Percentiles rank a stretch among this genome's conserved stretches.
phyloP scores from a whole-genome alignment of 169 alveolate species.

The Theileria parva region DNA sequence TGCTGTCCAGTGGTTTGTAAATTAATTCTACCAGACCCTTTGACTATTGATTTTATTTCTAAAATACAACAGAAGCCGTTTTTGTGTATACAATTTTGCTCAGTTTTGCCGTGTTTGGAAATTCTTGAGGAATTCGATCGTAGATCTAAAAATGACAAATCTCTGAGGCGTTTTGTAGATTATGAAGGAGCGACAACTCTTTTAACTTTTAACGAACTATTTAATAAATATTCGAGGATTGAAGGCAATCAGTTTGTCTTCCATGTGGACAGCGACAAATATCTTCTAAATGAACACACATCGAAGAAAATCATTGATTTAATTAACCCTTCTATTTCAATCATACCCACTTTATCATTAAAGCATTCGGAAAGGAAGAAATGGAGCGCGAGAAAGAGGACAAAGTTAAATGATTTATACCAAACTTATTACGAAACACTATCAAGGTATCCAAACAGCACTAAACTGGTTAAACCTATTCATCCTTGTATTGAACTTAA shows the following conservation, averaged over 20 bases:
- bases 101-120: constrained; percentile 26
- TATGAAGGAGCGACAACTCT: constrained; percentile 23
- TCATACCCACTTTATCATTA: constrained; percentile 9
- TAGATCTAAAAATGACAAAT: neutral
- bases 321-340: constrained; percentile 9
- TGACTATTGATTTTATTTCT: constrained; percentile 1
- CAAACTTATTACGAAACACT: constrained; percentile 3
- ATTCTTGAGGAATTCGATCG: constrained; percentile 15
- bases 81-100: constrained; percentile 28
- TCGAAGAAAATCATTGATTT: constrained; percentile 9
- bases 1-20: constrained; percentile 22
- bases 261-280: constrained; percentile 17
- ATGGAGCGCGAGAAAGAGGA: constrained; percentile 22
- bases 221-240: neutral
- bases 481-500: neutral
- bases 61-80: constrained; percentile 20
- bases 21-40: constrained; percentile 32
- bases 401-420: neutral
- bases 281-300: constrained; percentile 16
- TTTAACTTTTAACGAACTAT: constrained; percentile 2
- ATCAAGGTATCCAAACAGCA: neutral
- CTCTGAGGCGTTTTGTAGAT: constrained; percentile 19
- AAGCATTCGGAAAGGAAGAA: neutral
- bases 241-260: neutral
- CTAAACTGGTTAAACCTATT: neutral